Percentiles rank a stretch among this genome's conserved stretches.
Conservation (phyloP, 805 yeast genomes). For the Tetrapisispora fleetii region DNA sequence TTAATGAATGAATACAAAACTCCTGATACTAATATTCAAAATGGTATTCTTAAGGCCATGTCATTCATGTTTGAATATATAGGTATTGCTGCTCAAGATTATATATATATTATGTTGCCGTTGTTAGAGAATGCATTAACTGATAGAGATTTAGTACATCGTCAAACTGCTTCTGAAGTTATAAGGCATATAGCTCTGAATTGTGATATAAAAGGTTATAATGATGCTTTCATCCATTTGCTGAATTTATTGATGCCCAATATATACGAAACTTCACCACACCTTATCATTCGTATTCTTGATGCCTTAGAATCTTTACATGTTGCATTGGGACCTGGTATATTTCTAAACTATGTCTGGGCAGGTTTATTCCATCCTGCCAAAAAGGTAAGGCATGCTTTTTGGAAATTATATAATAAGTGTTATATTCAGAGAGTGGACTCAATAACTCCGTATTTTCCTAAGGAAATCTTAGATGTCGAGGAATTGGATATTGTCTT, state of each 20-base stretch:
- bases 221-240: conserved; percentile 75
- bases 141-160: conserved; percentile 82
- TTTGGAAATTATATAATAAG: conserved; percentile 74
- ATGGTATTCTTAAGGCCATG: conserved; percentile 86
- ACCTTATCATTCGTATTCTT: conserved; percentile 71
- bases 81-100: conserved; percentile 70
- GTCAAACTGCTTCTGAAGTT: conserved; percentile 91
- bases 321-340: conserved; percentile 65
- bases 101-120: conserved; percentile 70
- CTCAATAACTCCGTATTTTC: conserved; percentile 75
- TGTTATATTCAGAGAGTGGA: conserved; percentile 69
- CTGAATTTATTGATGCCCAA: conserved; percentile 81
- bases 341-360: conserved; percentile 66
- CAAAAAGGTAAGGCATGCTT: conserved; percentile 68
- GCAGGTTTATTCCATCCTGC: conserved; percentile 94
- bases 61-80: conserved; percentile 88
- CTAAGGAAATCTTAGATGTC: conserved; percentile 37
- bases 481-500: conserved; percentile 41
- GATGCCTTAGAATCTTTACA: conserved; percentile 73
- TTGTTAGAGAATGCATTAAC: conserved; percentile 81
- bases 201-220: conserved; percentile 63
- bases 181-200: conserved; percentile 74
- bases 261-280: conserved; percentile 90
- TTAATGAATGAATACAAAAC: conserved; percentile 90
- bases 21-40: conserved; percentile 88